Conservation (phyloP, 805 yeast species). For the Trichomonascus vanleenenianus region DNA sequence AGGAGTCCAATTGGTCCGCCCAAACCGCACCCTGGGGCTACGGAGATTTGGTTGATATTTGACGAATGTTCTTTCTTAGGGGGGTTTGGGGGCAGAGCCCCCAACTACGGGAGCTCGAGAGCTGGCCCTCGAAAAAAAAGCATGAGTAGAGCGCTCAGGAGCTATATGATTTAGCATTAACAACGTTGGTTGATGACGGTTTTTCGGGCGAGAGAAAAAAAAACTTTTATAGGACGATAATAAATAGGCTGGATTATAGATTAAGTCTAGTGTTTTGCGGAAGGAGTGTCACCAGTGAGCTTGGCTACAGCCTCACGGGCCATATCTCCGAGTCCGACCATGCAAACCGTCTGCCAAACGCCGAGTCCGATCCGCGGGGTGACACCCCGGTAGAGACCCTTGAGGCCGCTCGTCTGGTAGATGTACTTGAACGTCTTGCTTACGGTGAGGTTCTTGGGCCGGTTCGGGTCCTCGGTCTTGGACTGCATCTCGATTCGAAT, state of each 20-base stretch:
- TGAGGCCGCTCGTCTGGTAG: conserved; percentile 71
- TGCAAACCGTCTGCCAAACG: conserved; percentile 96
- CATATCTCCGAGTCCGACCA: conserved; percentile 97
- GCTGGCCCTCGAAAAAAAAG: too few species aligned
- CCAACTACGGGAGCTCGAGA: too few species aligned
- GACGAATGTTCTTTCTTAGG: too few species aligned
- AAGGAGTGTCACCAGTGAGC: conserved; percentile 53
- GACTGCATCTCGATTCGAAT: conserved; percentile 98
- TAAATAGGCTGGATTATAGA: not conserved
- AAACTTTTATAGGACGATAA: not conserved
- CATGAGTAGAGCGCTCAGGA: too few species aligned
- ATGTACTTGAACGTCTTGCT: conserved; percentile 72
- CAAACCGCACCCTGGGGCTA: too few species aligned
- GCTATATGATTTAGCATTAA: too few species aligned
- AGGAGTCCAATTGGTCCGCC: too few species aligned
- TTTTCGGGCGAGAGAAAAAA: too few species aligned
- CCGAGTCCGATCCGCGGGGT: conserved; percentile 96
- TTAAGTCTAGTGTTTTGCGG: conserved; percentile 17
- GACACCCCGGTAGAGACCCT: conserved; percentile 92
- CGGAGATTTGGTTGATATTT: too few species aligned
- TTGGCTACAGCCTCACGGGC: conserved; percentile 63
- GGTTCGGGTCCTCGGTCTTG: conserved; percentile 85
- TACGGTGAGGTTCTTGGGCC: conserved; percentile 87
- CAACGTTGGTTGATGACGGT: too few species aligned
- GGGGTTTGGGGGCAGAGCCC: too few species aligned